A percentile compares a stretch with the other conserved stretches of the same genome.
These are phyloP conservation scores for Aegilops sharonensis DNA, from an alignment of 176 grass and related monocot species.

Conservation along the genomic window DNA sequence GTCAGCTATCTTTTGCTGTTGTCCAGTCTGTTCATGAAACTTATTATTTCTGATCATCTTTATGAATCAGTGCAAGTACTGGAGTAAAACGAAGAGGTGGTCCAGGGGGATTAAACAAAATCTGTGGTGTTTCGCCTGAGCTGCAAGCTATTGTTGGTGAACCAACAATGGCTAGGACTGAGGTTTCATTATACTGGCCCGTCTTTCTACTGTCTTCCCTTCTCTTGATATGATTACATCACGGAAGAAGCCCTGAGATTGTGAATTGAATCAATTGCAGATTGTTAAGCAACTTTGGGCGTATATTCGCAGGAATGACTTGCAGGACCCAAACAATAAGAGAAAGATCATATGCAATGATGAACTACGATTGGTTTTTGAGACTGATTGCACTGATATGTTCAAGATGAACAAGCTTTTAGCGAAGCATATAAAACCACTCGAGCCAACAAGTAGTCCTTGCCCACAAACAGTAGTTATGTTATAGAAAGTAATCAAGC, in stretches of 20 bases:
- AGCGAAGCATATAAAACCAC: constrained; percentile 74
- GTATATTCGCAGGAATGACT: constrained; percentile 86
- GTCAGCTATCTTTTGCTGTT: background rate
- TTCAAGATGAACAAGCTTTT: constrained; percentile 97
- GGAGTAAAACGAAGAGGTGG: constrained; percentile 88
- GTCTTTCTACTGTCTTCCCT: constrained; percentile 1
- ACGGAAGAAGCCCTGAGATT: background rate
- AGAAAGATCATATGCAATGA: constrained; percentile 97
- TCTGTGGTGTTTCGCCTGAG: constrained; percentile 92
- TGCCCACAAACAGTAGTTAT: background rate
- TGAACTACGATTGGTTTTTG: constrained; percentile 79
- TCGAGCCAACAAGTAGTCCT: constrained; percentile 60
- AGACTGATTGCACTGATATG: constrained; percentile 93
- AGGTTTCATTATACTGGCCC: constrained; percentile 48
- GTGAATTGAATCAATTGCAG: constrained; percentile 39
- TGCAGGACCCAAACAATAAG: constrained; percentile 95
- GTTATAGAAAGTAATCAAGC: background rate
- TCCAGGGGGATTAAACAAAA: constrained; percentile 91
- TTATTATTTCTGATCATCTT: constrained; percentile 10
- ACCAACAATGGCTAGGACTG: constrained; percentile 97
- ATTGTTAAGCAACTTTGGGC: constrained; percentile 94
- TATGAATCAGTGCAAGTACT: constrained; percentile 49
- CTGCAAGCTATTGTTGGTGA: constrained; percentile 93
- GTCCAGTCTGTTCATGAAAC: constrained; percentile 2
- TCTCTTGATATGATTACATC: constrained; percentile 21